Conservation (phyloP, 257 asterid species). For the Euphrasia confusa region DNA sequence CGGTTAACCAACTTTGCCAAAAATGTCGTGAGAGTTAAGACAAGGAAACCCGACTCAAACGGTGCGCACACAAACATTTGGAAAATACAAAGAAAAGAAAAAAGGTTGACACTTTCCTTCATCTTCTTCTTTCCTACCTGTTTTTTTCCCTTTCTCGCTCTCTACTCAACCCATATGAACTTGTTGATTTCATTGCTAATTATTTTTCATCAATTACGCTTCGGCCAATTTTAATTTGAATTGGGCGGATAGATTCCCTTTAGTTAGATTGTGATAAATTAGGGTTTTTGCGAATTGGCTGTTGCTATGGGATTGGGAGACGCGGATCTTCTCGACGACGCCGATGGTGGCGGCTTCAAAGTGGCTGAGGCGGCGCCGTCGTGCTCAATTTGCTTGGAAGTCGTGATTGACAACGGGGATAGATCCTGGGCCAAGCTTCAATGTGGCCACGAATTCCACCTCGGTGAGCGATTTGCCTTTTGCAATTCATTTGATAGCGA, state of each 20-base stretch:
- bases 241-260: slow-evolving; percentile 11
- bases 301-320: slow-evolving; percentile 69
- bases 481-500: slow-evolving; percentile 10
- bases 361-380: slow-evolving; percentile 39
- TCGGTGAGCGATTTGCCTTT: slow-evolving; percentile 47
- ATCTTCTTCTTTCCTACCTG: neutral
- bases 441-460: slow-evolving; percentile 94
- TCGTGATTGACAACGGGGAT: slow-evolving; percentile 55
- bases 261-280: slow-evolving; percentile 10
- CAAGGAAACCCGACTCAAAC: neutral
- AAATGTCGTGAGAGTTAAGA: slow-evolving; percentile 1
- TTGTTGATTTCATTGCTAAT: neutral
- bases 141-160: too few relatives aligned
- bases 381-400: slow-evolving; percentile 83
- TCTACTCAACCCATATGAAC: neutral
- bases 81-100: neutral
- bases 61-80: neutral
- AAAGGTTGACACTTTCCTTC: neutral
- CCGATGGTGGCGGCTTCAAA: slow-evolving; percentile 34
- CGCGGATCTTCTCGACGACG: slow-evolving; percentile 57
- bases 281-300: slow-evolving; percentile 23
- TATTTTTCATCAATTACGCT: neutral
- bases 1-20: slow-evolving; percentile 3
- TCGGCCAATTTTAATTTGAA: neutral
- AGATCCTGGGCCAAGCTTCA: slow-evolving; percentile 93